Percentiles rank a stretch among this genome's conserved stretches.
These are phyloP conservation scores for Lactarius sanguifluus DNA, from an alignment of 768 basidiomycete species.

Conservation along the genomic window DNA sequence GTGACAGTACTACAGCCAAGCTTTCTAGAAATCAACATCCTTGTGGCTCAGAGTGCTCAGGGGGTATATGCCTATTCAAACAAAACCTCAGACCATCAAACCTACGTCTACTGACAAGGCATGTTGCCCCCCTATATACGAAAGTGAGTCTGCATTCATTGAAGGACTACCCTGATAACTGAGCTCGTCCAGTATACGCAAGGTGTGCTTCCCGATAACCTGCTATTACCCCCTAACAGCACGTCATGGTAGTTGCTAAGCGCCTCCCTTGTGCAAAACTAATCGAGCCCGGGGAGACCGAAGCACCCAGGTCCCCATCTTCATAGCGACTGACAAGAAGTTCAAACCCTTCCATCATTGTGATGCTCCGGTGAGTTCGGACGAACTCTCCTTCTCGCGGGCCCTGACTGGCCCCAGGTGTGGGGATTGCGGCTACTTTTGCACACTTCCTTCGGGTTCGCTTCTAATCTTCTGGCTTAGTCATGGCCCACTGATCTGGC, in stretches of 20 bases:
- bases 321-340: conserved; percentile 45
- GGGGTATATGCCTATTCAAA: conserved; percentile 60
- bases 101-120: conserved; percentile 56
- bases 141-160: conserved; percentile 41
- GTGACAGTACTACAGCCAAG: background rate
- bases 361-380: conserved; percentile 42
- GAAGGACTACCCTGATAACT: background rate
- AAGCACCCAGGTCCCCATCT: conserved; percentile 48
- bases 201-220: conserved; percentile 36
- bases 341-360: conserved; percentile 51
- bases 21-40: conserved; percentile 49
- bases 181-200: conserved; percentile 46
- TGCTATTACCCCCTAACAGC: background rate
- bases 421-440: conserved; percentile 55
- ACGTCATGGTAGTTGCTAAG: conserved; percentile 42
- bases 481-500: background rate
- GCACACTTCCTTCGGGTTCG: conserved; percentile 53
- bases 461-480: background rate
- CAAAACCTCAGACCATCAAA: conserved; percentile 55
- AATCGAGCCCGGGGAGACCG: conserved; percentile 44
- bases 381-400: background rate
- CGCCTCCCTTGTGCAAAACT: conserved; percentile 48
- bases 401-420: conserved; percentile 39
- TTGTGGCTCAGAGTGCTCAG: conserved; percentile 44
- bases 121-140: conserved; percentile 61